phyloP scores from a whole-genome alignment of 305 asterid species.

The Rubia balearica region DNA sequence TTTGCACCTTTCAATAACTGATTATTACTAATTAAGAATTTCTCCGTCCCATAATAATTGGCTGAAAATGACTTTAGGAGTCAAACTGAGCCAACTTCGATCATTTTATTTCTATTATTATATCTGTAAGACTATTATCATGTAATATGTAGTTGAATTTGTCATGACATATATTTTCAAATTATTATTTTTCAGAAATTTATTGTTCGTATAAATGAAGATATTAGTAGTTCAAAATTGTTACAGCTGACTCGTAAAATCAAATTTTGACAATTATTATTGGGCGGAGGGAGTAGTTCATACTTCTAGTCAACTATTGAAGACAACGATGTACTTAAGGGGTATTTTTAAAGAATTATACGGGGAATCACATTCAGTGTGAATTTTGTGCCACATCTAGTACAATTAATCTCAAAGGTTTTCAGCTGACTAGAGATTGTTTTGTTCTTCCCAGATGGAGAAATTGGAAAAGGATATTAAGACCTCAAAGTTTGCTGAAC shows the following conservation, averaged over 20 bases:
- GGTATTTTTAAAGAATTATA: background rate
- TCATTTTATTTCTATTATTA: too few relatives aligned
- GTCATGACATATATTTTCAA: too few relatives aligned
- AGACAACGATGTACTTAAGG: background rate
- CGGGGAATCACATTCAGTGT: background rate
- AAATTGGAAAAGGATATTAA: constrained; percentile 80
- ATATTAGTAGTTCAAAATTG: too few relatives aligned
- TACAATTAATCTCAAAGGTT: background rate
- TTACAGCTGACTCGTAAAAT: too few relatives aligned
- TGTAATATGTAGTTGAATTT: too few relatives aligned
- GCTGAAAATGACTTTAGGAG: too few relatives aligned
- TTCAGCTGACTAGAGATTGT: background rate
- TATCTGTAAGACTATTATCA: too few relatives aligned
- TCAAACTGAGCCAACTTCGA: too few relatives aligned
- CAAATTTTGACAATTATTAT: too few relatives aligned
- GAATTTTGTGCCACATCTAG: background rate
- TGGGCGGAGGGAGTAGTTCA: background rate
- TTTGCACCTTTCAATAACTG: background rate
- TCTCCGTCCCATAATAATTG: too few relatives aligned
- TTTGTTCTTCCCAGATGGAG: constrained; percentile 62
- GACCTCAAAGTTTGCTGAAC: constrained; percentile 78
- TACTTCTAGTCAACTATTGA: background rate
- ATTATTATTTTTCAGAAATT: background rate
- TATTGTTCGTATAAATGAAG: background rate
- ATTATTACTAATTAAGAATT: too few relatives aligned